These are phyloP conservation scores for Coemansia sp. DNA, from an alignment of 192 early-diverging fungal genomes.

Conservation along the genomic window DNA sequence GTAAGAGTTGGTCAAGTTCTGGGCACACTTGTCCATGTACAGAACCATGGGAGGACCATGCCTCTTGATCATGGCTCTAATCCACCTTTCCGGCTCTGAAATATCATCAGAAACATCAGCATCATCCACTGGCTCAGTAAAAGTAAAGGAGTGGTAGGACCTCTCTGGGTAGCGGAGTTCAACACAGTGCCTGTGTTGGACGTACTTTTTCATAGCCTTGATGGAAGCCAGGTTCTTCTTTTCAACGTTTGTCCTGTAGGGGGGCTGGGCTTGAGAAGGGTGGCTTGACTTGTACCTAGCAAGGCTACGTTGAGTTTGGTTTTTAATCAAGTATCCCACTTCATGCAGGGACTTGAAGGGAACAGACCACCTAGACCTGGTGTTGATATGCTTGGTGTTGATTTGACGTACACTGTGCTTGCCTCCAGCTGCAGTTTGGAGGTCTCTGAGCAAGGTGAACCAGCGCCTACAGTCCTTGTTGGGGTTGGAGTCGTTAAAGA, in stretches of 20 bases:
- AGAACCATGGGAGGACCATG: slow-evolving; percentile 31
- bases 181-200: slow-evolving; percentile 13
- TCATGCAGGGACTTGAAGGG: slow-evolving; percentile 49
- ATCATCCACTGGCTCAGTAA: not conserved
- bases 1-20: slow-evolving; percentile 32
- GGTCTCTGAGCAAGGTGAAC: slow-evolving; percentile 23
- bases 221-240: slow-evolving; percentile 42
- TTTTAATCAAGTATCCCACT: slow-evolving; percentile 47
- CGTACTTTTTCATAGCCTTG: slow-evolving; percentile 37
- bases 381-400: slow-evolving; percentile 52
- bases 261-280: not conserved
- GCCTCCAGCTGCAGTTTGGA: slow-evolving; percentile 26
- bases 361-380: slow-evolving; percentile 46
- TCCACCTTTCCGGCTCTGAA: slow-evolving; percentile 44
- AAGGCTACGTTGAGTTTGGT: slow-evolving; percentile 16
- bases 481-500: slow-evolving; percentile 26
- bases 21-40: slow-evolving; percentile 33
- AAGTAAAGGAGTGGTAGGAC: not conserved
- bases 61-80: slow-evolving; percentile 42
- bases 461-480: slow-evolving; percentile 30
- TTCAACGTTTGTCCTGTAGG: slow-evolving; percentile 38
- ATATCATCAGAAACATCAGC: slow-evolving; percentile 25
- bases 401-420: slow-evolving; percentile 41
- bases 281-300: slow-evolving; percentile 11
- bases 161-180: slow-evolving; percentile 13